Evolutionary conservation across 352 stramenopile genomes (phyloP).

Genomic region (Globisporangium acanthophoron): DNA sequence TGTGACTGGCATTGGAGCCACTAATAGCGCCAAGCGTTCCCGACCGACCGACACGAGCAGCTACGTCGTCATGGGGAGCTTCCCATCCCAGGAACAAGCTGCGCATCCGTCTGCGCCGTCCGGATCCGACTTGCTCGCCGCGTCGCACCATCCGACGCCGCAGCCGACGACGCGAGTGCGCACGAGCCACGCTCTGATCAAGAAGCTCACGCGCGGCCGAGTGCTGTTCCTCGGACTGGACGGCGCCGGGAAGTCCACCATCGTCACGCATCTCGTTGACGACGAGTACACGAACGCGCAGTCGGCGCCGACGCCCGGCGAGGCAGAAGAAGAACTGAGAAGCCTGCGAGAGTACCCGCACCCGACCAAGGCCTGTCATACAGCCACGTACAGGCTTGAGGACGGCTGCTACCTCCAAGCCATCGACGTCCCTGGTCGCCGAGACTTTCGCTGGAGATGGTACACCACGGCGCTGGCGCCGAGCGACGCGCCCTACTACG

Average conservation of each 20-base stretch:
- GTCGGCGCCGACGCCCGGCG: constrained; percentile 7
- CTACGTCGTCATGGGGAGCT: constrained; percentile 25
- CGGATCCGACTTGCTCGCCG: background rate
- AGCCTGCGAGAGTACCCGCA: constrained; percentile 15
- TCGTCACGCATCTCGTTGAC: constrained; percentile 35
- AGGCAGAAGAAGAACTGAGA: background rate
- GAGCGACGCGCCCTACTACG: background rate
- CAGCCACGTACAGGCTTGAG: constrained; percentile 33
- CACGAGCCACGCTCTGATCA: constrained; percentile 22
- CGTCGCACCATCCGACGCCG: background rate
- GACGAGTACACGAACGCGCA: constrained; percentile 13
- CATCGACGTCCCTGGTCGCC: constrained; percentile 36
- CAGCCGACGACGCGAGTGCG: constrained; percentile 10
- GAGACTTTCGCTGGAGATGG: constrained; percentile 29
- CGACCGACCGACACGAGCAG: no score
- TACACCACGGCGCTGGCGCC: constrained; percentile 13
- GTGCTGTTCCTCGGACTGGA: constrained; percentile 51
- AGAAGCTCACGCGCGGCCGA: constrained; percentile 34
- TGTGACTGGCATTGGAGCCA: no score
- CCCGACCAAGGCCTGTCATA: constrained; percentile 19
- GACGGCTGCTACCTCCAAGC: constrained; percentile 39
- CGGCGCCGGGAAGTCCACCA: constrained; percentile 52
- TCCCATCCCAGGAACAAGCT: constrained; percentile 30
- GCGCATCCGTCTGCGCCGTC: constrained; percentile 3
- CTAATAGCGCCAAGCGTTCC: no score